A percentile compares a stretch with the other conserved stretches of the same genome.
Evolutionary conservation across 306 rosid genomes (phyloP).

Genomic region (Cercis canadensis): DNA sequence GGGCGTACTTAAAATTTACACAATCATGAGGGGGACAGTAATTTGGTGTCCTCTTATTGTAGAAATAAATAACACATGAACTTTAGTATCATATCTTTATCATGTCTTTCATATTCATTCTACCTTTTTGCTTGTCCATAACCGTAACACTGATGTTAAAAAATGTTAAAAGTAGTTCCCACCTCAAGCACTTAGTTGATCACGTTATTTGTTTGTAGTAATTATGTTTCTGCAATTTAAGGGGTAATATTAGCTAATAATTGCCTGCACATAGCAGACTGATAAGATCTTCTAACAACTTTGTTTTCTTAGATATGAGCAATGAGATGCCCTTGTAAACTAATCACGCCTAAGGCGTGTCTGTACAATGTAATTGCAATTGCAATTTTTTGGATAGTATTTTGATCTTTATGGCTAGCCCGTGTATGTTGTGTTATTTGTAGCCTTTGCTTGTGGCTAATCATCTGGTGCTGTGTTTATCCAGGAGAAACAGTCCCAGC

Average conservation of each 20-base stretch:
- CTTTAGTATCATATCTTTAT: not conserved
- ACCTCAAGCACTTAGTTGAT: not conserved
- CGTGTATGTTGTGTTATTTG: constrained; percentile 18
- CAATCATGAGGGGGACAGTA: no score
- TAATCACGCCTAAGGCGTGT: no score
- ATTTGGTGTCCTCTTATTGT: not conserved
- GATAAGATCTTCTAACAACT: no score
- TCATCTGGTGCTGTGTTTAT: constrained; percentile 26
- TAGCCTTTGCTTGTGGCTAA: constrained; percentile 17
- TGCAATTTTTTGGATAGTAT: not conserved
- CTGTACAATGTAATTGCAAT: not conserved
- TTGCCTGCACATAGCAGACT: not conserved
- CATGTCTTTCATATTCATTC: not conserved
- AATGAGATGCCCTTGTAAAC: no score
- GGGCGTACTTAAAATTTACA: no score
- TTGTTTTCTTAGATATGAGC: no score
- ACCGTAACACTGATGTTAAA: not conserved
- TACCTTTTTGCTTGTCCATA: not conserved
- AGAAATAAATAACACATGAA: no score
- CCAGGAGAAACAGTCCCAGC: constrained; percentile 95
- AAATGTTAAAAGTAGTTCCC: not conserved
- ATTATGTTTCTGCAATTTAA: not conserved
- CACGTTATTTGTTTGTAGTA: constrained; percentile 4
- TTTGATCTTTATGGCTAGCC: constrained; percentile 6
- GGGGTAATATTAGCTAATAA: no score